Evolutionary conservation across 257 asterid species (phyloP).

Genomic region (Nicotiana benthamiana): DNA sequence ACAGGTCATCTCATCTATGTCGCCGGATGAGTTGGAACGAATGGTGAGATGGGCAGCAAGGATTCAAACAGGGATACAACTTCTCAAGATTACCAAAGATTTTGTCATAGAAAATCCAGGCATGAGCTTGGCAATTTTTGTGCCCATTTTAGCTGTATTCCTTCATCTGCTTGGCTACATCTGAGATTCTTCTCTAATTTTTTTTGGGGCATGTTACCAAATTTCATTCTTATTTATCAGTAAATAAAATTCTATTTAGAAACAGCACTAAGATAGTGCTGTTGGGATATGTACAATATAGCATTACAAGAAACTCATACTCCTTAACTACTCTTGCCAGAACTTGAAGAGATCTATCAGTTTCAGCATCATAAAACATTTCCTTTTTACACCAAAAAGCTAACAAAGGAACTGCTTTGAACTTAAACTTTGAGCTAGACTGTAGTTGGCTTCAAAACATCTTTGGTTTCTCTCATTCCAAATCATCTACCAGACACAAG

Average conservation of each 20-base stretch:
- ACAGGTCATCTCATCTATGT: slow-evolving; percentile 4
- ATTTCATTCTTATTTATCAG: background rate
- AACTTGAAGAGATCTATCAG: background rate
- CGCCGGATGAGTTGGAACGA: slow-evolving; percentile 1
- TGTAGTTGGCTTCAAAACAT: background rate
- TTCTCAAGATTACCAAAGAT: slow-evolving; percentile 4
- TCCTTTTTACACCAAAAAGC: background rate
- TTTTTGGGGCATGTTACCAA: background rate
- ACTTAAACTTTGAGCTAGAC: background rate
- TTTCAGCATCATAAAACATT: background rate
- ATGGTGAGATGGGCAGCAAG: slow-evolving; percentile 12
- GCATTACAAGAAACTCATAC: background rate
- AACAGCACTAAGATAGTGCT: background rate
- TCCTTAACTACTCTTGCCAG: background rate
- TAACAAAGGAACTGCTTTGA: background rate
- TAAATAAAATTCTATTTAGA: background rate
- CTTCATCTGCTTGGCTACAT: slow-evolving; percentile 6
- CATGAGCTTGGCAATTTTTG: slow-evolving; percentile 1
- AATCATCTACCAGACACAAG: background rate
- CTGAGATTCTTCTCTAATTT: background rate
- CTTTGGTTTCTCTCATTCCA: background rate
- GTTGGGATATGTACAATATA: slow-evolving; percentile 1
- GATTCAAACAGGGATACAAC: background rate
- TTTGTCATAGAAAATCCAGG: slow-evolving; percentile 3
- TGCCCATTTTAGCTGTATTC: slow-evolving; percentile 1